phyloP scores from a whole-genome alignment of 495 filamentous ascomycete species.

The Xylaria curta region DNA sequence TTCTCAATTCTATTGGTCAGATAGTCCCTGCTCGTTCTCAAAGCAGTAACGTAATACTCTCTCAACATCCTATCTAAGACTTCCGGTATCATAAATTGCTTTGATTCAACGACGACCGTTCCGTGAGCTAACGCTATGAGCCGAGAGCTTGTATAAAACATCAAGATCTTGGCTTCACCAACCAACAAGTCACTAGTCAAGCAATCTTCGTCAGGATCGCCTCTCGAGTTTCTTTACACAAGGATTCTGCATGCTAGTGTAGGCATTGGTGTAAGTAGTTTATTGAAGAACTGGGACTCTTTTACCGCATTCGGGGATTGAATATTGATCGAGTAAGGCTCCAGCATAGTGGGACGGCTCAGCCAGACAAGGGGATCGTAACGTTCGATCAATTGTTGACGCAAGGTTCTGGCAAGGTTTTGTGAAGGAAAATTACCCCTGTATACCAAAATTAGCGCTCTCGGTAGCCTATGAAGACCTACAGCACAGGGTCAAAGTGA shows the following conservation, averaged over 20 bases:
- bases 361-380: not conserved
- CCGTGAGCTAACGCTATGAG: not conserved
- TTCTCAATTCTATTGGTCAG: slow-evolving; percentile 17
- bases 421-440: slow-evolving; percentile 6
- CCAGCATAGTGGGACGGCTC: slow-evolving; percentile 8
- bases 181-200: not conserved
- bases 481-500: slow-evolving; percentile 5
- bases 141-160: not conserved
- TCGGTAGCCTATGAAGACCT: slow-evolving; percentile 14
- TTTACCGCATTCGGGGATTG: slow-evolving; percentile 1
- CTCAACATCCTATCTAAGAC: too few relatives aligned
- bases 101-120: not conserved
- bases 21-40: slow-evolving; percentile 13
- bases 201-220: not conserved
- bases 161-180: not conserved
- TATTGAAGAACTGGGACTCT: not conserved
- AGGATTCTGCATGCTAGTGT: not conserved
- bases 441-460: not conserved
- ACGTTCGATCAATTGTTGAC: slow-evolving; percentile 17
- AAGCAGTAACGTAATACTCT: slow-evolving; percentile 3
- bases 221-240: not conserved
- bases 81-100: not conserved
- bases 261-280: not conserved
- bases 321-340: slow-evolving; percentile 15
- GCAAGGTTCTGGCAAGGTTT: not conserved